Percentiles rank a stretch among this genome's conserved stretches.
Evolutionary conservation across 208 protist species (phyloP).

Genomic region (Zelonia costaricensis): DNA sequence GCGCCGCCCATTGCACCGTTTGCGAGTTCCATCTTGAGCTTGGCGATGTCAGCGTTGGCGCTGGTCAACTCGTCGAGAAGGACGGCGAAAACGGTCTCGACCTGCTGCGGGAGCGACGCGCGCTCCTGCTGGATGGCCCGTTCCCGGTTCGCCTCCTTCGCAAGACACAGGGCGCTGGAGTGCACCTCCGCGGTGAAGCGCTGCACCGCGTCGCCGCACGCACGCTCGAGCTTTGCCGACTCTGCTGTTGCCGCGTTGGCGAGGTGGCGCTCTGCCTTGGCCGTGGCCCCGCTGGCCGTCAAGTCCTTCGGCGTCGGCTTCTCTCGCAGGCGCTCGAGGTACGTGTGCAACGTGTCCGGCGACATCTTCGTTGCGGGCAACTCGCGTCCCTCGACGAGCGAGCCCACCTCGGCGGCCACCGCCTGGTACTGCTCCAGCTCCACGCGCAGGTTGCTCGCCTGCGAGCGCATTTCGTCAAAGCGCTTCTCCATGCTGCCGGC

Average conservation of each 20-base stretch:
- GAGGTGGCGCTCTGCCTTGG: neutral
- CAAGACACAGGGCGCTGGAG: neutral
- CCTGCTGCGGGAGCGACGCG: slow-evolving; percentile 11
- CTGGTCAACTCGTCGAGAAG: slow-evolving; percentile 11
- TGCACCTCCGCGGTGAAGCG: slow-evolving; percentile 5
- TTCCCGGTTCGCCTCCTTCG: slow-evolving; percentile 16
- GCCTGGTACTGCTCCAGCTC: slow-evolving; percentile 41
- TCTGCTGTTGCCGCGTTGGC: neutral
- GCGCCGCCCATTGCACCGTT: neutral
- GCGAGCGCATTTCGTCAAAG: slow-evolving; percentile 12
- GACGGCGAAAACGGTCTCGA: slow-evolving; percentile 9
- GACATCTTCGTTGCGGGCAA: slow-evolving; percentile 10
- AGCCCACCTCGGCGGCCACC: slow-evolving; percentile 10
- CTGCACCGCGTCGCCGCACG: slow-evolving; percentile 1
- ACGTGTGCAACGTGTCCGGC: slow-evolving; percentile 16
- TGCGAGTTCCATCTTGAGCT: slow-evolving; percentile 4
- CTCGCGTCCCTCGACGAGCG: slow-evolving; percentile 22
- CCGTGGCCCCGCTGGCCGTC: neutral
- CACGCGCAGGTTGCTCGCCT: slow-evolving; percentile 21
- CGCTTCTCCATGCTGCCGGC: neutral
- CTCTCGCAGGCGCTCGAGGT: slow-evolving; percentile 14
- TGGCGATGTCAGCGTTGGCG: slow-evolving; percentile 9
- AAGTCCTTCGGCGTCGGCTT: neutral
- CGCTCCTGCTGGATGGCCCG: slow-evolving; percentile 14
- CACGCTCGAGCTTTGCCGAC: slow-evolving; percentile 4